Conservation (phyloP, 177 flowering plant genomes). For the Tripterygium wilfordii region DNA sequence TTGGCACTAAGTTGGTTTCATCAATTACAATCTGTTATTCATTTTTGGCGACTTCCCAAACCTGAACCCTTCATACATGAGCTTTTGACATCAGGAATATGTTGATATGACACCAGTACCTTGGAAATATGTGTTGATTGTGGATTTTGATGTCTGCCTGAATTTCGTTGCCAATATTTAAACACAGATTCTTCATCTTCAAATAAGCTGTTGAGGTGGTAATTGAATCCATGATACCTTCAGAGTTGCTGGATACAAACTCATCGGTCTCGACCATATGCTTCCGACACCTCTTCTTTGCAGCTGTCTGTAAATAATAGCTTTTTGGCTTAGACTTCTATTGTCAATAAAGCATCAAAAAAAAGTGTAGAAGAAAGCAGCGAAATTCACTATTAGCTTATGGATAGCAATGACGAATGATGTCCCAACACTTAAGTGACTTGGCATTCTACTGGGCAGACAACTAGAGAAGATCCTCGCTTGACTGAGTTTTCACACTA, state of each 20-base stretch:
- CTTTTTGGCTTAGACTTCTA: slow-evolving; percentile 2
- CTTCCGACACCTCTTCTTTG: slow-evolving; percentile 66
- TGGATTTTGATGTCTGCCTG: slow-evolving; percentile 81
- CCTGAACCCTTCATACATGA: no score
- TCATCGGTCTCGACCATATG: slow-evolving; percentile 91
- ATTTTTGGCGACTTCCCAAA: no score
- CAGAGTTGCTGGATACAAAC: slow-evolving; percentile 65
- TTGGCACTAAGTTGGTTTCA: no score
- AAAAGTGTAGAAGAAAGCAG: slow-evolving; percentile 1
- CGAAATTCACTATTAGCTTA: neutral
- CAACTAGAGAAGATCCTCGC: no score
- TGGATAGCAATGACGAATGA: no score
- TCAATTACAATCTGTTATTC: no score
- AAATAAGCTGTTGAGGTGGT: slow-evolving; percentile 70
- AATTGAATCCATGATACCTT: slow-evolving; percentile 57
- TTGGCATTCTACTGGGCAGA: no score
- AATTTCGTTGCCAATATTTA: slow-evolving; percentile 64
- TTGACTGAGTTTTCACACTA: no score
- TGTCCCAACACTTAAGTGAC: no score
- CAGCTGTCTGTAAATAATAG: slow-evolving; percentile 57
- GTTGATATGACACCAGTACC: slow-evolving; percentile 44
- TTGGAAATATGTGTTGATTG: slow-evolving; percentile 81
- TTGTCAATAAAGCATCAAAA: neutral
- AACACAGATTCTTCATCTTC: slow-evolving; percentile 82
- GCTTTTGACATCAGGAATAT: no score